Percentiles rank a stretch among this genome's conserved stretches.
These are phyloP conservation scores for Yarrowia yakushimensis DNA, from an alignment of 805 yeast genomes.

Conservation along the genomic window DNA sequence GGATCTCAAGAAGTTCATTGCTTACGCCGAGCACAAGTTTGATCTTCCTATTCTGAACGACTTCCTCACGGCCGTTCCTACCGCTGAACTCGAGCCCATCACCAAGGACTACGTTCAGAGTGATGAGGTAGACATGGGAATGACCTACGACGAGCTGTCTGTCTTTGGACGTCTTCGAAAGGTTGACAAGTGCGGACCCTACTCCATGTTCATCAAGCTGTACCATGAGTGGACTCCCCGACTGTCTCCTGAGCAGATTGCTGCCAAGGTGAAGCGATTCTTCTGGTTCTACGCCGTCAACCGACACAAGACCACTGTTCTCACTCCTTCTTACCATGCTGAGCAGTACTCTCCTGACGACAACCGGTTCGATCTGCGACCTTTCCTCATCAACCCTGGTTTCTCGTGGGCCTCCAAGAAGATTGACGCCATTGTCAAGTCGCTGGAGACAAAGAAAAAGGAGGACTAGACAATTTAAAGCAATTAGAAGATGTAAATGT, in stretches of 20 bases:
- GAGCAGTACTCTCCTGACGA: conserved; percentile 98
- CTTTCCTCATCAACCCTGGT: conserved; percentile 87
- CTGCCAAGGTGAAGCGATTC: conserved; percentile 87
- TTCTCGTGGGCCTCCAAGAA: conserved; percentile 87
- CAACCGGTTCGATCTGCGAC: conserved; percentile 91
- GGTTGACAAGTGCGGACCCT: conserved; percentile 93
- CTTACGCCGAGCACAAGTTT: conserved; percentile 67
- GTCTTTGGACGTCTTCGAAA: conserved; percentile 87
- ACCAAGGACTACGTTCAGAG: conserved; percentile 90
- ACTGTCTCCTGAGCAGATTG: conserved; percentile 77
- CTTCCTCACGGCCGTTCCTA: conserved; percentile 89
- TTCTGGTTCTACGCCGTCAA: conserved; percentile 92
- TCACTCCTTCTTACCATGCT: conserved; percentile 96
- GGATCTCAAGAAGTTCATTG: conserved; percentile 81
- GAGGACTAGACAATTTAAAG: not conserved
- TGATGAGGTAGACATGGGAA: conserved; percentile 97
- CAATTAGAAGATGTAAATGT: not conserved
- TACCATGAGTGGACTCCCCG: conserved; percentile 90
- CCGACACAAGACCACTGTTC: conserved; percentile 95
- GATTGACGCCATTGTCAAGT: conserved; percentile 68
- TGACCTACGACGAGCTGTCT: conserved; percentile 91
- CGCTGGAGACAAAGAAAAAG: conserved; percentile 21
- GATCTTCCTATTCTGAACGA: conserved; percentile 72
- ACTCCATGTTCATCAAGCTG: conserved; percentile 85
- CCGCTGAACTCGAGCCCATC: conserved; percentile 97